These are phyloP conservation scores for Serpula lacrymans DNA, from an alignment of 768 basidiomycete genomes.

Conservation along the genomic window DNA sequence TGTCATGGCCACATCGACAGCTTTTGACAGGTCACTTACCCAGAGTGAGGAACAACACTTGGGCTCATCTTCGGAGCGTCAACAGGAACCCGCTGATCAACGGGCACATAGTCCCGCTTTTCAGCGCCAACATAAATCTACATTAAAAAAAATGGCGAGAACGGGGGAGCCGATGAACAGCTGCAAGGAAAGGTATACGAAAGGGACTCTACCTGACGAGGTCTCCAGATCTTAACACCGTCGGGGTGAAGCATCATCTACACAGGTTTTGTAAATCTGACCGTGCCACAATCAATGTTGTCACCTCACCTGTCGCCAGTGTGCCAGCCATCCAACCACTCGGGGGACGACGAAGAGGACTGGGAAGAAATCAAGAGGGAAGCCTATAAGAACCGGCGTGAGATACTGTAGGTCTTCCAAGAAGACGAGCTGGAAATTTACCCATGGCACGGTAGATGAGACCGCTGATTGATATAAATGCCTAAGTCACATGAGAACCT, in stretches of 20 bases:
- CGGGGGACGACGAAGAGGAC: constrained; percentile 90
- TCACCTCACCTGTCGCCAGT: constrained; percentile 74
- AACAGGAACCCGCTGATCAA: constrained; percentile 55
- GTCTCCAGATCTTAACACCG: constrained; percentile 93
- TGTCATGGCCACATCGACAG: neutral
- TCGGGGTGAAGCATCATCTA: constrained; percentile 90
- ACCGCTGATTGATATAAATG: constrained; percentile 59
- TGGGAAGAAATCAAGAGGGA: constrained; percentile 93
- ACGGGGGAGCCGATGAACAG: neutral
- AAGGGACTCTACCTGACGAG: constrained; percentile 57
- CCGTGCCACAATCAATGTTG: neutral
- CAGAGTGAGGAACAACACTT: constrained; percentile 65
- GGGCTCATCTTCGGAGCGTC: constrained; percentile 58
- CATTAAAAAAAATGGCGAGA: too few relatives aligned
- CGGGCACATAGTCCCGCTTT: constrained; percentile 70
- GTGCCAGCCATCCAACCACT: constrained; percentile 90
- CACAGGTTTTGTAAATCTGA: constrained; percentile 6
- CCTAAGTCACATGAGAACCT: too few relatives aligned
- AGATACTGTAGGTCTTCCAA: constrained; percentile 4
- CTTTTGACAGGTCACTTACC: constrained; percentile 63
- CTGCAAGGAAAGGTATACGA: constrained; percentile 1
- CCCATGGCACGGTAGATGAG: constrained; percentile 93
- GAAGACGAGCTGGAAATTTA: too few relatives aligned
- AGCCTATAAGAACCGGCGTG: constrained; percentile 47
- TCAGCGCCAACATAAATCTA: constrained; percentile 77